Evolutionary conservation across 352 stramenopile genomes (phyloP), one percentile per base, ranked within the genome.

Genomic region (Thraustotheca clavata): DNA sequence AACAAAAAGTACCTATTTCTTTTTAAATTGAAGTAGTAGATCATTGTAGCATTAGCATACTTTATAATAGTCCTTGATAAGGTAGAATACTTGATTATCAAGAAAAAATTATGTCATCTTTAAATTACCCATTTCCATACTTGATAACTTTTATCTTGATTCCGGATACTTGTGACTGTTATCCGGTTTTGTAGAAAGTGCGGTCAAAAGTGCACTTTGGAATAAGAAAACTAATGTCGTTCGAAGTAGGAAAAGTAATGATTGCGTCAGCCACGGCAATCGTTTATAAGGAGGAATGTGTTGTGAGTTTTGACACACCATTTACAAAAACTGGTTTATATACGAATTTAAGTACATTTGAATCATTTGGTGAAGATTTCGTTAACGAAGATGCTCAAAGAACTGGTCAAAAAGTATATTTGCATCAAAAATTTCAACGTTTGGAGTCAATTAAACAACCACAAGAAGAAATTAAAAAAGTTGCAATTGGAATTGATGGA

Each of bases 231-330:
- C n/a, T n/a, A n/a, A n/a, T n/a, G n/a, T n/a, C n/a, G n/a, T n/a
- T n/a, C n/a, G n/a, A n/a, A n/a, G n/a, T 55, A 20, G 57, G 57
- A n/a, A 9, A n/a, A 38, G 78, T 82, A 40, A 74, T 77, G 59
- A 55, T 89, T 7, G 76, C 83, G 34, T 72, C 72, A 27, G 74
- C 73, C 29, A 74, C 73, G 6, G 79, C 88, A 60, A 76, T 79
- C 59, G 96, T 99, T 39, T 98, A 93, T 71, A 97, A 98, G 59
- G 95, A 98, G 46, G 96, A 99, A 76, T 99, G 96, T 76, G 88
- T 95, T 41, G 98, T 97, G 69, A 98, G 87, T 18, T 99, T 99
- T 72, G 89, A 98, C 71, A 96, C 87, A 43, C 48, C 82, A 39
- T 75, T 90, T 22, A 84, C 77, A 1, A 60, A 73, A 9, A 68